Evolutionary conservation across 352 stramenopile species (phyloP), one percentile per base, ranked within the genome.

Genomic region (Globisporangium nagaii): DNA sequence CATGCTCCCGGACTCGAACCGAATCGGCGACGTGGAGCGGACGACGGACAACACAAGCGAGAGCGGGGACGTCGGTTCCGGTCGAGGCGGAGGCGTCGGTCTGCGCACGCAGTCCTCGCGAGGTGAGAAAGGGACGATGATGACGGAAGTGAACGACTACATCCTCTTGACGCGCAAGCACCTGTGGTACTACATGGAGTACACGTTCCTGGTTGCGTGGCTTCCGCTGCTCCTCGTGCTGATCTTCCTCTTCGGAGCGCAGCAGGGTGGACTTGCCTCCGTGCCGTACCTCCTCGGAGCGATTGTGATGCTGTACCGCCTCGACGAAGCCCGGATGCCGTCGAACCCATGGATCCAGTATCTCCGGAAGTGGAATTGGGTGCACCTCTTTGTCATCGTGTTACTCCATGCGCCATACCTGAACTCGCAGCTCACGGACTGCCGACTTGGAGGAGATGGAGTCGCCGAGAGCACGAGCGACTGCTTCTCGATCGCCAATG

Each of bases 291-390:
- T 93, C n/a, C 62, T 81, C 17, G 65, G 62, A 13, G 71, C 83
- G 0, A 60, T 93, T 5, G 66, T 79, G 39, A 90, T 95, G 78
- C 55, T 95, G 2, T 93, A 88, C 62, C 71, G 77, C 27, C 63
- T 93, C 19, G 83, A 95, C 46, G 75, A 90, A 50, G 58, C 77
- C 11, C 78, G 84, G 4, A 44, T 74, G 22, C 78, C 80, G 15
- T 63, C 60, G 3, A 84, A 66, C 41, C 56, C 62, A 31, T 93
- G 79, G 82, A 84, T 95, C 36, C 74, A 85, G 22, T 74, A 81
- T 30, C 58, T 95, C 13, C 75, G 82, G 10, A 88, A 84, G 43
- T 91, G 74, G 73, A 93, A 91, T 45, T 95, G 85, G 85, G 66
- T 63, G 0, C 84, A 95, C 39, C 70, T 95, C 19, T 89, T 95